Conservation (phyloP, 2,329 filamentous ascomycete genomes). For the Ophiostoma sp. region DNA sequence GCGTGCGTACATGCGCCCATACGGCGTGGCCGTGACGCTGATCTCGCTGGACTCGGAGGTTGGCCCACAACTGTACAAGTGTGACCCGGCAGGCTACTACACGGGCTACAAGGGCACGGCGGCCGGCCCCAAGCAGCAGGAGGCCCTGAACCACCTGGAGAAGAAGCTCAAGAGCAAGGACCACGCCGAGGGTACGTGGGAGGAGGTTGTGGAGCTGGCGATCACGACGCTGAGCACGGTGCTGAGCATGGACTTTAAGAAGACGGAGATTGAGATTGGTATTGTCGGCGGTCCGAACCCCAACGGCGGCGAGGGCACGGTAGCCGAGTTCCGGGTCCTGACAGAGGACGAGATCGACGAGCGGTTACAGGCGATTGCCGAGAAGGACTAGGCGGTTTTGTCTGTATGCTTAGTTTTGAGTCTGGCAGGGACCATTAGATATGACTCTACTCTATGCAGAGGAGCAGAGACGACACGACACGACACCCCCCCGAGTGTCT, state of each 20-base stretch:
- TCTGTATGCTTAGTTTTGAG: background rate
- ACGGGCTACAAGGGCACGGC: conserved; percentile 98
- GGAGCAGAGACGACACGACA: background rate
- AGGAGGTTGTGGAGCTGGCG: conserved; percentile 94
- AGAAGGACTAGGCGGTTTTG: conserved; percentile 72
- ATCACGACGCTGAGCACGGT: conserved; percentile 95
- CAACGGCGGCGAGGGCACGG: conserved; percentile 78
- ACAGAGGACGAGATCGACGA: conserved; percentile 98
- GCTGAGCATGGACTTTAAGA: conserved; percentile 98
- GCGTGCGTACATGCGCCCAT: conserved; percentile 94
- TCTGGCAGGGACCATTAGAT: no score
- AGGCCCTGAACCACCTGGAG: conserved; percentile 96
- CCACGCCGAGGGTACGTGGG: conserved; percentile 83
- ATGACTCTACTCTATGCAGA: background rate
- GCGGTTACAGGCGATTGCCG: conserved; percentile 92
- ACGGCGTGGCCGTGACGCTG: conserved; percentile 91
- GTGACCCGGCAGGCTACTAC: conserved; percentile 95
- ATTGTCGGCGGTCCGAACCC: conserved; percentile 83
- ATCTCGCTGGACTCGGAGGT: conserved; percentile 90
- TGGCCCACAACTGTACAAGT: conserved; percentile 95
- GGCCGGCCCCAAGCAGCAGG: conserved; percentile 95
- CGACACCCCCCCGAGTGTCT: background rate
- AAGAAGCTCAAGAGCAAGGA: conserved; percentile 99
- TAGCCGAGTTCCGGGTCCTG: conserved; percentile 75
- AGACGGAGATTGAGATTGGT: conserved; percentile 95